Conservation (phyloP, 2,329 filamentous ascomycete species). For the Pestalotiopsis sp. region DNA sequence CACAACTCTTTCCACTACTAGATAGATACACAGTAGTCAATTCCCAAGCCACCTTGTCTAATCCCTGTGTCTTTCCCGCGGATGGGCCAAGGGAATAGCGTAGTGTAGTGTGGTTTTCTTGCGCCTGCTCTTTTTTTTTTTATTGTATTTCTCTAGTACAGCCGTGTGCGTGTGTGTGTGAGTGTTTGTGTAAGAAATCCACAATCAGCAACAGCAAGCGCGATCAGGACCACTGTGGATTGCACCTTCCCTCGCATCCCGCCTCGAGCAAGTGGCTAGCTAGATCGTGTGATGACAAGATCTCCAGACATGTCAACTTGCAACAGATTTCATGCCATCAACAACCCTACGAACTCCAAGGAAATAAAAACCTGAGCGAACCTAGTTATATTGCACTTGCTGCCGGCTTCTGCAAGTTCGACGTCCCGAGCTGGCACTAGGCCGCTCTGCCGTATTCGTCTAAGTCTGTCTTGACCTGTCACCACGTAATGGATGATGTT, state of each 20-base stretch:
- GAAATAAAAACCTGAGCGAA: not conserved
- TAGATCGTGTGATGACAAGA: no score
- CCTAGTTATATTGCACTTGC: constrained; percentile 1
- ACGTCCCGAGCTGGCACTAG: not conserved
- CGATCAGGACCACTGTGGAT: no score
- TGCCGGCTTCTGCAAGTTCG: not conserved
- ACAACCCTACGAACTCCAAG: not conserved
- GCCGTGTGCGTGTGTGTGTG: not conserved
- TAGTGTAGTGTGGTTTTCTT: no score
- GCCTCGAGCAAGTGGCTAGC: no score
- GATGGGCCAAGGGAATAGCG: not conserved
- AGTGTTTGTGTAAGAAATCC: no score
- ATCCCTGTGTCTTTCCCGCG: constrained; percentile 11
- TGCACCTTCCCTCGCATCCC: no score
- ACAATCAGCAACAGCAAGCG: no score
- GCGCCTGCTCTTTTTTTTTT: not conserved
- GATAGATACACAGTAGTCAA: not conserved
- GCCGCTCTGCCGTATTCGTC: constrained; percentile 3
- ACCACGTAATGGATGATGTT: constrained; percentile 2
- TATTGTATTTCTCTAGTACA: not conserved
- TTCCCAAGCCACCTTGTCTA: not conserved
- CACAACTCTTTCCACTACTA: not conserved
- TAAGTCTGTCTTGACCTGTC: not conserved
- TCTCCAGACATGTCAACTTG: not conserved
- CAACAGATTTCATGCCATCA: not conserved